Percentiles rank a stretch among this genome's conserved stretches.
Conservation (phyloP, 768 basidiomycete genomes). For the Nevesoporus exiguus region DNA sequence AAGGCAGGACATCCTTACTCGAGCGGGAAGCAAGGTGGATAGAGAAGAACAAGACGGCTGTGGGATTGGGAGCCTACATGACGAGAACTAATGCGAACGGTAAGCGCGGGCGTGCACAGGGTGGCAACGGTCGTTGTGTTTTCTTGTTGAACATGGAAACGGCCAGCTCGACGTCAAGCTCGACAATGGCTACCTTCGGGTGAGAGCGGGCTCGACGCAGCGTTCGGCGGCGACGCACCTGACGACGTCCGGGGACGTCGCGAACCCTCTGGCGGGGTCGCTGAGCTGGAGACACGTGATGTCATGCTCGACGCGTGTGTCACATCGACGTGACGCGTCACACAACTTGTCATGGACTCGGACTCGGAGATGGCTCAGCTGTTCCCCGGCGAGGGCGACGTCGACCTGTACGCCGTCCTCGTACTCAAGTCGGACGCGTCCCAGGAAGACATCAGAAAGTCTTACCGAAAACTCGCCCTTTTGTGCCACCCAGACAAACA, state of each 20-base stretch:
- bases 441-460: constrained; percentile 68
- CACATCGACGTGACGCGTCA: neutral
- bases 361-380: constrained; percentile 68
- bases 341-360: constrained; percentile 49
- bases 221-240: too few relatives aligned
- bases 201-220: too few relatives aligned
- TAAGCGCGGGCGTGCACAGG: neutral
- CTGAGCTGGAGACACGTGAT: constrained; percentile 2
- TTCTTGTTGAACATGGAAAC: neutral
- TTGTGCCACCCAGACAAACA: constrained; percentile 91
- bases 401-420: constrained; percentile 79
- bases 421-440: constrained; percentile 51
- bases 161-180: too few relatives aligned
- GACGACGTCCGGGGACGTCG: too few relatives aligned
- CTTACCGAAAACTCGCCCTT: constrained; percentile 84
- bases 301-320: constrained; percentile 7
- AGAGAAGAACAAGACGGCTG: constrained; percentile 4
- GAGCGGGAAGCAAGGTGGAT: constrained; percentile 3
- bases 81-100: neutral
- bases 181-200: too few relatives aligned
- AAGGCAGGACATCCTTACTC: neutral
- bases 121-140: constrained; percentile 7
- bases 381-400: constrained; percentile 68
- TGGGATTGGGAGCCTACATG: neutral
- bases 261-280: too few relatives aligned